These are phyloP conservation scores for Aurantiochytrium sp. DNA, from an alignment of 108 stramenopile species.

Conservation along the genomic window DNA sequence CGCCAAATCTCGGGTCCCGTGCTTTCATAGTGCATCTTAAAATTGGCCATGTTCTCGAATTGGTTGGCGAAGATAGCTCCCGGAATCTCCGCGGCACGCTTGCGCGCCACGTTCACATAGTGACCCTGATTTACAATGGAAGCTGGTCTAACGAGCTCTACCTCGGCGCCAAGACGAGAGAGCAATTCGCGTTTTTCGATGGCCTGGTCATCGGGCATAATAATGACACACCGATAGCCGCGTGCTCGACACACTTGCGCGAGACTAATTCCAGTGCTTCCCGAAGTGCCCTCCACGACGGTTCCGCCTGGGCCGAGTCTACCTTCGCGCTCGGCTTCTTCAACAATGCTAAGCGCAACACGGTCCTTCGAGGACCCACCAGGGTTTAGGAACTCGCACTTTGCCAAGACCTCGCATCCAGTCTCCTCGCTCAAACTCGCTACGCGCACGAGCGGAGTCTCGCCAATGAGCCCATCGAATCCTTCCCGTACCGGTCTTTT, in stretches of 20 bases:
- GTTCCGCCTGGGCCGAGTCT: slow-evolving; percentile 35
- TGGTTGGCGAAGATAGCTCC: slow-evolving; percentile 52
- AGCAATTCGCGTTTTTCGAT: slow-evolving; percentile 33
- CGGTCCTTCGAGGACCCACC: slow-evolving; percentile 57
- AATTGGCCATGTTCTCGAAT: slow-evolving; percentile 67
- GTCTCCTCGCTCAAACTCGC: slow-evolving; percentile 8
- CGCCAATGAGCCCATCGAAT: background rate
- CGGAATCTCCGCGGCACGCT: slow-evolving; percentile 34
- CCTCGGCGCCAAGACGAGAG: slow-evolving; percentile 38
- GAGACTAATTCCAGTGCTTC: slow-evolving; percentile 86
- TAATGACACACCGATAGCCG: slow-evolving; percentile 71
- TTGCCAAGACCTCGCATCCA: slow-evolving; percentile 25
- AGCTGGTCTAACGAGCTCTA: slow-evolving; percentile 34
- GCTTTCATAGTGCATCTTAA: slow-evolving; percentile 60
- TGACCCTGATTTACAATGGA: slow-evolving; percentile 50
- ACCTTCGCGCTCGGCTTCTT: slow-evolving; percentile 36
- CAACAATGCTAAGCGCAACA: slow-evolving; percentile 42
- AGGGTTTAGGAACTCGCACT: slow-evolving; percentile 47
- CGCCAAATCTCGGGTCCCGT: slow-evolving; percentile 73
- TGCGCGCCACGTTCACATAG: slow-evolving; percentile 61
- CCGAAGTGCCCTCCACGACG: slow-evolving; percentile 61
- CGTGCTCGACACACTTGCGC: slow-evolving; percentile 71
- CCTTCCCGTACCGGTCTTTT: background rate
- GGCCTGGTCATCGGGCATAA: slow-evolving; percentile 79
- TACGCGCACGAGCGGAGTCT: slow-evolving; percentile 20